phyloP scores from a whole-genome alignment of 495 filamentous ascomycete genomes.

The Daldinia concentrica region DNA sequence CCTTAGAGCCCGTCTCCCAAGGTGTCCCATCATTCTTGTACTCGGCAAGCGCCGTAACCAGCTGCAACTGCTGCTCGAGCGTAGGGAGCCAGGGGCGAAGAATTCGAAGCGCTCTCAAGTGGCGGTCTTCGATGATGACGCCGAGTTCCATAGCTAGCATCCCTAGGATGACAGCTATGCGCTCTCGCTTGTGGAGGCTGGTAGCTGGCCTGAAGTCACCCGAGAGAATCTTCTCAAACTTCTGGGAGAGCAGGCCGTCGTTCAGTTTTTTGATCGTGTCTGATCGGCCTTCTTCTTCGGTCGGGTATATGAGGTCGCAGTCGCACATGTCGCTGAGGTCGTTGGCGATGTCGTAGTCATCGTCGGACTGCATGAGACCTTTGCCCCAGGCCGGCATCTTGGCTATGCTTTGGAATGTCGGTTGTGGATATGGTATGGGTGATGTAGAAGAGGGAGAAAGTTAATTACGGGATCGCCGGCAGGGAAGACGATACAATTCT shows the following conservation, averaged over 20 bases:
- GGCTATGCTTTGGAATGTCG: background rate
- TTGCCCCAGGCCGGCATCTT: conserved; percentile 39
- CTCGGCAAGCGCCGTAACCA: conserved; percentile 31
- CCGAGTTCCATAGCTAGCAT: conserved; percentile 36
- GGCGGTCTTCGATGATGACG: conserved; percentile 16
- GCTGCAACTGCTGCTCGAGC: conserved; percentile 38
- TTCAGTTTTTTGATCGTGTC: conserved; percentile 20
- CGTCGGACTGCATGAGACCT: conserved; percentile 36
- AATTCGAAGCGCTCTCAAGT: conserved; percentile 18
- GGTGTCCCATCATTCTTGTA: conserved; percentile 42
- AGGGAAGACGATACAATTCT: background rate
- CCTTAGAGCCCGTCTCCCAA: conserved; percentile 33
- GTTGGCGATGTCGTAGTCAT: conserved; percentile 30
- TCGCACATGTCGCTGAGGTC: conserved; percentile 27
- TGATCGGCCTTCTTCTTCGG: background rate
- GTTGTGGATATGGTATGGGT: background rate
- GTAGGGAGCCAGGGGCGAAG: conserved; percentile 37
- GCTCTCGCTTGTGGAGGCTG: conserved; percentile 29
- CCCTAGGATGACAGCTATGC: conserved; percentile 27
- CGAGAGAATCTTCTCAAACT: conserved; percentile 27
- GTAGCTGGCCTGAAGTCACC: conserved; percentile 13
- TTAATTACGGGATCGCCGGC: background rate
- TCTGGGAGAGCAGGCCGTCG: conserved; percentile 22
- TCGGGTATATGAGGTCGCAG: conserved; percentile 13
- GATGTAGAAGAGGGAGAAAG: background rate